A percentile compares a stretch with the other conserved stretches of the same genome.
Evolutionary conservation across 495 filamentous ascomycete genomes (phyloP).

Genomic region (Aspergillus affinis): DNA sequence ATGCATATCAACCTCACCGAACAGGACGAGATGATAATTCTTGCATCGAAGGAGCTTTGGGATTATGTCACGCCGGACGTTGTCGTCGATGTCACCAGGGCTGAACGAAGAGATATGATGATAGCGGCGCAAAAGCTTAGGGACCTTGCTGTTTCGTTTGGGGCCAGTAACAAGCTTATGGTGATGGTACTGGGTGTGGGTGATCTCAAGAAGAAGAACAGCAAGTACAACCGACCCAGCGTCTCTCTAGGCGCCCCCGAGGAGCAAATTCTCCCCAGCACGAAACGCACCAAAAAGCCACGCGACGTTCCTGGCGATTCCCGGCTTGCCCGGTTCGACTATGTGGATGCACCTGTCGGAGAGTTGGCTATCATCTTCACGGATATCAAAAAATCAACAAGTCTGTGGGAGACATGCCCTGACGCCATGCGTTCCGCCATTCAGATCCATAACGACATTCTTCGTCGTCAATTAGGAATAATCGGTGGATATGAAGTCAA

Average conservation of each 20-base stretch:
- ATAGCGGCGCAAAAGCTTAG: conserved; percentile 92
- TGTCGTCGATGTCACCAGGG: conserved; percentile 86
- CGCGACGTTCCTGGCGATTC: conserved; percentile 76
- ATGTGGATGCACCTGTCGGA: conserved; percentile 86
- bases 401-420: conserved; percentile 94
- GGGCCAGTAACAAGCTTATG: conserved; percentile 92
- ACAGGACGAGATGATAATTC: conserved; percentile 88
- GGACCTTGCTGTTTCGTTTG: conserved; percentile 94
- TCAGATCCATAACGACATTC: conserved; percentile 91
- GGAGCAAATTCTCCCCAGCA: conserved; percentile 63
- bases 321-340: conserved; percentile 78
- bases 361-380: conserved; percentile 95
- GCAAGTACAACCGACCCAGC: conserved; percentile 67
- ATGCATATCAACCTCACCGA: conserved; percentile 76
- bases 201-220: conserved; percentile 80
- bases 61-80: conserved; percentile 85
- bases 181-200: conserved; percentile 95
- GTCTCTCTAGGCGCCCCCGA: conserved; percentile 74
- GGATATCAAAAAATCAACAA: conserved; percentile 97
- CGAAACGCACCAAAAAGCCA: conserved; percentile 61
- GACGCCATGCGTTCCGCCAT: conserved; percentile 94
- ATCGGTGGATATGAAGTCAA: conserved; percentile 99
- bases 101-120: conserved; percentile 86
- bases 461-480: conserved; percentile 87
- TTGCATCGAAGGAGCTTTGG: conserved; percentile 93